Evolutionary conservation across 129 eudicot genomes (phyloP).

Genomic region (Kitagawia praeruptora): DNA sequence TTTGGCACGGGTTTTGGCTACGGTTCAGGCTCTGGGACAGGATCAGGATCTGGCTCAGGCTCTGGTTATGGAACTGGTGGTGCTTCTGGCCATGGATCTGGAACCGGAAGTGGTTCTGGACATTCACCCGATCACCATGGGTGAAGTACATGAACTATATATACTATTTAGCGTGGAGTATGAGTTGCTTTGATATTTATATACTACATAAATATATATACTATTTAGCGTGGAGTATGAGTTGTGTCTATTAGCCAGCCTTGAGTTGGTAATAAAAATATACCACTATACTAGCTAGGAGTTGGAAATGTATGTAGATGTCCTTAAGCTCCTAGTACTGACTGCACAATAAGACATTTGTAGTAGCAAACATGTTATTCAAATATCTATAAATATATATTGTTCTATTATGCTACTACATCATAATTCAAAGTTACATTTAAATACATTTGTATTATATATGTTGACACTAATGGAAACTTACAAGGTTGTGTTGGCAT

Average conservation of each 20-base stretch:
- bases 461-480: background rate
- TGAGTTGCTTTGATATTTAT: background rate
- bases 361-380: background rate
- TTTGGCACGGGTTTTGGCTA: slow-evolving; percentile 51
- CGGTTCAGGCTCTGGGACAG: slow-evolving; percentile 44
- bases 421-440: background rate
- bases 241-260: background rate
- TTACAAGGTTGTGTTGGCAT: background rate
- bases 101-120: slow-evolving; percentile 28
- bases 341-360: slow-evolving; percentile 3
- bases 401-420: background rate
- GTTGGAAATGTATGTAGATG: background rate
- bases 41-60: slow-evolving; percentile 34
- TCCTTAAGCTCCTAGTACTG: background rate
- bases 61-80: slow-evolving; percentile 43
- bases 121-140: slow-evolving; percentile 9
- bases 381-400: background rate
- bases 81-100: slow-evolving; percentile 45
- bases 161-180: background rate
- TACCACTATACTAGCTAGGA: background rate
- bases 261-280: background rate
- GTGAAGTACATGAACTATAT: background rate
- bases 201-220: background rate
- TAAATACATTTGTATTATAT: background rate
- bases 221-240: background rate